Base-by-base conservation (phyloP, 2,329 filamentous ascomycete genomes). In the Pestalotiopsis sp. region DNA sequence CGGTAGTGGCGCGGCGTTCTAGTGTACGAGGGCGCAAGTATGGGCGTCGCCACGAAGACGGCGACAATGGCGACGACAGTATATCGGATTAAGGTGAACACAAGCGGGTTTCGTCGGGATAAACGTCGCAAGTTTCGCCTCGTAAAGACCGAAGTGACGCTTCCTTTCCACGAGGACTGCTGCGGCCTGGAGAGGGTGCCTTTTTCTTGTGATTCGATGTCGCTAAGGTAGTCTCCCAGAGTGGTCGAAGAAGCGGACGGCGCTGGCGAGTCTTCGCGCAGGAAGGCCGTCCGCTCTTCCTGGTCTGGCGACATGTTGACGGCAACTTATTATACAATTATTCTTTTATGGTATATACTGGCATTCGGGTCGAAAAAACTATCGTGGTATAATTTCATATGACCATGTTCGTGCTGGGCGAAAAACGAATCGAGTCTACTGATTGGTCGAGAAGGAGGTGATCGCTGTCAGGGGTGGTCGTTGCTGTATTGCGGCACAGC, bases 1-100 rank as follows among this genome's bases (percentile, higher is more conserved):
- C 70, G 71, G 69, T 83, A 83, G 70, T 84, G 83, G 2, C 75
- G 70, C 7, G 80, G 81, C 2, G 79, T 80, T 38, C 76, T 75
- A 7, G 75, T 78, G 71, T 86, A 86, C 1, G 83, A 85, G 0
- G 82, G 81, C 9, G 81, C 81, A 41, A 85, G 76, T 7, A 84
- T 72, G 2, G 78, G 76, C 1, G 78, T 80, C 1, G 72, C 72
- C 27, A 78, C 57, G 20, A 80, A 69, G 13, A 84, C 72, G 4
- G 77, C 70, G 25, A 78, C 70, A 17, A 82, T 38, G 11, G 78
- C 27, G n/a, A 76, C 49, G 14, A 78, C 2, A 12, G 67, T 62
- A 56, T 77, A 76, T 49, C 75, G 75, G 38, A 78, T 40, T 3
- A 74, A 41, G 17, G 59, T 62, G 31, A 66, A 52, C 9, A 70